These are phyloP conservation scores for Boletus insuetus DNA, from an alignment of 768 basidiomycete genomes.

Conservation along the genomic window DNA sequence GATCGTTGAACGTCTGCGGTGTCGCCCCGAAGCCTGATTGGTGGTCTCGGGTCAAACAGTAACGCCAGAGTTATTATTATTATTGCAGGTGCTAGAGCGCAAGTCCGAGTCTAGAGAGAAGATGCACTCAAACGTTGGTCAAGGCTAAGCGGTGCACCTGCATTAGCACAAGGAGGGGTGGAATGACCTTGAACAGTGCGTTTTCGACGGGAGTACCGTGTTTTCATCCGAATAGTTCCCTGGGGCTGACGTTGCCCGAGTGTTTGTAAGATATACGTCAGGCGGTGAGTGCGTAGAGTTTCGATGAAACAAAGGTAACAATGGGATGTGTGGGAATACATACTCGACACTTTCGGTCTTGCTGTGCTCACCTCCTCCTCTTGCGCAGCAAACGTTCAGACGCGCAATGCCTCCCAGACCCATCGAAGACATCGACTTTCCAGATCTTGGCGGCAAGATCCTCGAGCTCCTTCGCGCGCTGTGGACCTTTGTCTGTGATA, in stretches of 20 bases:
- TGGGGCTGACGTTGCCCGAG: too few relatives aligned
- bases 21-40: slow-evolving; percentile 46
- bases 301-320: too few relatives aligned
- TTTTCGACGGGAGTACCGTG: too few relatives aligned
- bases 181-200: slow-evolving; percentile 48
- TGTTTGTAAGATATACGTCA: too few relatives aligned
- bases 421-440: slow-evolving; percentile 18
- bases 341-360: too few relatives aligned
- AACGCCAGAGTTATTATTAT: too few relatives aligned
- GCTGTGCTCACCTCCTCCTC: too few relatives aligned
- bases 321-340: too few relatives aligned
- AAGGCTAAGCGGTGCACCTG: slow-evolving; percentile 42
- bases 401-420: neutral
- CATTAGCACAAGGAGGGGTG: slow-evolving; percentile 3
- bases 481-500: slow-evolving; percentile 1
- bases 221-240: too few relatives aligned
- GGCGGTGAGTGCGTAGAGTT: too few relatives aligned
- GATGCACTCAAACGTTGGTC: slow-evolving; percentile 47
- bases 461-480: slow-evolving; percentile 11
- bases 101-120: slow-evolving; percentile 40
- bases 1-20: slow-evolving; percentile 48
- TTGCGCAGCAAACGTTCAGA: too few relatives aligned
- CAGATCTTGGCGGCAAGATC: slow-evolving; percentile 14
- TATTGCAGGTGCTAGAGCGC: slow-evolving; percentile 24
- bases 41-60: too few relatives aligned